Base-by-base conservation (phyloP, 768 basidiomycete species). In the Gymnopilus dilepis region DNA sequence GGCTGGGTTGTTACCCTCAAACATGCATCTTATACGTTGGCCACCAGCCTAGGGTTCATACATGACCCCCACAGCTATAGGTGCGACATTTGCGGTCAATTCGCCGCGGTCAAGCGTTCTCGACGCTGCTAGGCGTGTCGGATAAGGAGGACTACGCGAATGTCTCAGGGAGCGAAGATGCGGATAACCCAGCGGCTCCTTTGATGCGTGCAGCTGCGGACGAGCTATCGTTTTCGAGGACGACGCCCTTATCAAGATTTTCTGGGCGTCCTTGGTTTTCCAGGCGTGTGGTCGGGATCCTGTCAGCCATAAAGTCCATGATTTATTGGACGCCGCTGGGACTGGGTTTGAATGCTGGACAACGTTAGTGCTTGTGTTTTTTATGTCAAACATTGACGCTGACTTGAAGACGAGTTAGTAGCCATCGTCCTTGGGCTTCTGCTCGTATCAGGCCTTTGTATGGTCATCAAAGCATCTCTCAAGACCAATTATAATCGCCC, bases 401-500 rank as follows among this genome's bases (percentile, higher is more conserved):
- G 24, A 6, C 64, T 17, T 17, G 19, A 19, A 8, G 48, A 24
- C 7, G 55, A 40, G 8, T 24, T 56, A n/a, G 30, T 41, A 40
- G 28, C 62, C 40, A 26, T 28, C 2, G 17, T 40, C 48, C 15
- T 57, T 94, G 86, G 2, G 81, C 76, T 0, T 94, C 94, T 72
- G 71, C 86, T n/a, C 74, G 74, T 13, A 72, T 82, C 11, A 75
- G 88, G 4, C 62, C 92, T 17, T 2, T 93, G 92, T 67, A 84
- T 92, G 41, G 58, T 67, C 28, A 74, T 86, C 4, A 75, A 89
- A 22, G 85, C 85, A 0, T 82, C 84, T 2, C 82, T 95, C 2
- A 54, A 82, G 3, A 76, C 77, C 40, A 94, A 93, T 65, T 83
- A 92, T 0, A 95, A 95, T 69, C 80, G 93, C 26, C 86, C 90